Conservation (phyloP, 2,329 filamentous ascomycete genomes). For the Colletotrichum liriopes region DNA sequence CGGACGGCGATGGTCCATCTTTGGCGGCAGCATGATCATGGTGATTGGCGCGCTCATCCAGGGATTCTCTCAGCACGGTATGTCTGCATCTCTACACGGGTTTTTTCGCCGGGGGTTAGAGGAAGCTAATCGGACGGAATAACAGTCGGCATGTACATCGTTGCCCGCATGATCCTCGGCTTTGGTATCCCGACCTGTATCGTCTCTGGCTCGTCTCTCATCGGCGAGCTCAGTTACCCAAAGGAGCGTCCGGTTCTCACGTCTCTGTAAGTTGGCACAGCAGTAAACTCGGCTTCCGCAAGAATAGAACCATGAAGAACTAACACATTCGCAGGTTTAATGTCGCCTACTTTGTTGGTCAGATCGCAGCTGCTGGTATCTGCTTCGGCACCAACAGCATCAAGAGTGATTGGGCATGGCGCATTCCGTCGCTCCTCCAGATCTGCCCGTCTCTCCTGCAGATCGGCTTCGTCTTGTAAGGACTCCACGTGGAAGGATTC, state of each 20-base stretch:
- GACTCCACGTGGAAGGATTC: slow-evolving; percentile 26
- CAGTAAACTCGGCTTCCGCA: background rate
- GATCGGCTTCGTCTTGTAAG: slow-evolving; percentile 59
- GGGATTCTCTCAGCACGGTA: slow-evolving; percentile 64
- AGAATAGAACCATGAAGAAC: background rate
- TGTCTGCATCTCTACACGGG: slow-evolving; percentile 24
- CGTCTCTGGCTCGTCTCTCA: slow-evolving; percentile 70
- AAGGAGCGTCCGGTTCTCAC: slow-evolving; percentile 73
- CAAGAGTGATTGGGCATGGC: slow-evolving; percentile 57
- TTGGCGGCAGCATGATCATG: slow-evolving; percentile 69
- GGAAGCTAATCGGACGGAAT: background rate
- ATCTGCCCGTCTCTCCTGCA: slow-evolving; percentile 60
- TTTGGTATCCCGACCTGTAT: slow-evolving; percentile 74
- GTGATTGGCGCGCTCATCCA: slow-evolving; percentile 69
- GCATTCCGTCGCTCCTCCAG: slow-evolving; percentile 64
- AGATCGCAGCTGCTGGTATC: slow-evolving; percentile 64
- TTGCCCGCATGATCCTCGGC: slow-evolving; percentile 72
- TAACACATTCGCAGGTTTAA: slow-evolving; percentile 61
- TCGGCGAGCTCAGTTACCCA: slow-evolving; percentile 73
- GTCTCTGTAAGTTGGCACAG: slow-evolving; percentile 55
- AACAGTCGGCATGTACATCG: slow-evolving; percentile 69
- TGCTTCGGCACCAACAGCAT: slow-evolving; percentile 64
- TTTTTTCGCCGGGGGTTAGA: background rate
- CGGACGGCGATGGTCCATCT: slow-evolving; percentile 71
- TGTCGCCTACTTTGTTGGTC: slow-evolving; percentile 68